Percentiles rank a stretch among this genome's conserved stretches.
These are phyloP conservation scores for Sporobolus alterniflorus DNA, from an alignment of 202 grass and related monocot genomes.

Conservation along the genomic window DNA sequence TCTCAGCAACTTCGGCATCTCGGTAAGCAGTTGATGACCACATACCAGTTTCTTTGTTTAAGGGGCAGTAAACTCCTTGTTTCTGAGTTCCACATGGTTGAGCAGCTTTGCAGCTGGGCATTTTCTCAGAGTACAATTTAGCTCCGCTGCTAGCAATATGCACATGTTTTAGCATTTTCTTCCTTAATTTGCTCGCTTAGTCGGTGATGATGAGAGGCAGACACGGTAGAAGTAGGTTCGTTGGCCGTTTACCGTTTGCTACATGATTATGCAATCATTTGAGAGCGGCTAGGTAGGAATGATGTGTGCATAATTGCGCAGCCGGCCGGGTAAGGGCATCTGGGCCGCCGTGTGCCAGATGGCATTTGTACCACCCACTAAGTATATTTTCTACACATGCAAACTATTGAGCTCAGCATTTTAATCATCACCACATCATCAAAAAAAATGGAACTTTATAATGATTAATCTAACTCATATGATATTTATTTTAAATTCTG, in stretches of 20 bases:
- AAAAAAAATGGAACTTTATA: too few species aligned
- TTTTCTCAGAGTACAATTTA: not conserved
- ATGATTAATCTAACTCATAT: too few species aligned
- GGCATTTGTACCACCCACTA: constrained; percentile 21
- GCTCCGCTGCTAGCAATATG: not conserved
- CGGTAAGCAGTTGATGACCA: not conserved
- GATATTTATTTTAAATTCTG: too few species aligned
- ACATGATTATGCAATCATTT: constrained; percentile 57
- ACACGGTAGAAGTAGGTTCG: not conserved
- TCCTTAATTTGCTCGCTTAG: not conserved
- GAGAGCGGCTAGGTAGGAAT: not conserved
- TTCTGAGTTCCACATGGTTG: not conserved
- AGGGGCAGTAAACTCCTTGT: not conserved
- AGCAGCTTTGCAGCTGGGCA: not conserved
- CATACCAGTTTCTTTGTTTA: not conserved
- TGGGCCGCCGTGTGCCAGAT: not conserved
- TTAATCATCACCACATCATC: too few species aligned
- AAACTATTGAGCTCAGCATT: too few species aligned
- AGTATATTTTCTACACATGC: too few species aligned
- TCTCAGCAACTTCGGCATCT: not conserved
- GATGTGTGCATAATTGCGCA: constrained; percentile 30
- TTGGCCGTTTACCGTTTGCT: not conserved
- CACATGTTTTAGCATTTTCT: not conserved
- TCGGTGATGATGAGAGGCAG: not conserved
- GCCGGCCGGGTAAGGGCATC: not conserved